Base-by-base conservation (phyloP, 495 filamentous ascomycete species). In the Aspergillus taichungensis region DNA sequence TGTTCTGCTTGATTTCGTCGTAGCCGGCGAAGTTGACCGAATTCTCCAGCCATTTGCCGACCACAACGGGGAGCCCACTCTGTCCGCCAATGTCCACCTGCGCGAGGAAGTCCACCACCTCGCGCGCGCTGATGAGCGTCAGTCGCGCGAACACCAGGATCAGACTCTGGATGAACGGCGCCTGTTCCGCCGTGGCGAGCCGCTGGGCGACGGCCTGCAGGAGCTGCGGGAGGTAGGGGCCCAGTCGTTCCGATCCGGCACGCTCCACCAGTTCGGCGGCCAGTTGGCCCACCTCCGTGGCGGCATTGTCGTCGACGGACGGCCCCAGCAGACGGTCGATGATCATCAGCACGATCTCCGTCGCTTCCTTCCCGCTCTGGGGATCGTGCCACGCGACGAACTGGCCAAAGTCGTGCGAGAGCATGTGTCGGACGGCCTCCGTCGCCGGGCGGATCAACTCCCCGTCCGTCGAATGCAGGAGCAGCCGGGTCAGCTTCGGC, bases 1-100 rank as follows among this genome's bases (percentile, higher is more conserved):
- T 85, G 52, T 97, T 98, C 60, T 95, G 88, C 53, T 89, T 74
- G 55, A 95, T 97, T 61, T 95, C 90, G 54, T 96, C 89, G 54
- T 96, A 98, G 13, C 92, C 92, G 6, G 87, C 87, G 63, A 98
- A 97, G 60, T 83, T 94, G 65, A 92, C 77, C 3, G 89, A 95
- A 63, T 96, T 92, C 63, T 95, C 91, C 0, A 97, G 74, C 92
- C 92, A 98, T 63, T 96, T 96, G 65, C 79, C 73, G 49, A 98
- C 64, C 10, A 98, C 92, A 2, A 96, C 81, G 42, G 87, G 77
- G 6, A 98, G 71, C 9, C 92, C 92, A 55, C 74, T 94, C 45
- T 71, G 57, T 1, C 69, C 69, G 28, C 77, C 76, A 45, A 98
- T 78, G 50, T 88, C 76, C 39, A 94, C 82, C 45, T 88, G 81